Evolutionary conservation across 208 protist genomes (phyloP).

Genomic region (Strigomonas culicis): DNA sequence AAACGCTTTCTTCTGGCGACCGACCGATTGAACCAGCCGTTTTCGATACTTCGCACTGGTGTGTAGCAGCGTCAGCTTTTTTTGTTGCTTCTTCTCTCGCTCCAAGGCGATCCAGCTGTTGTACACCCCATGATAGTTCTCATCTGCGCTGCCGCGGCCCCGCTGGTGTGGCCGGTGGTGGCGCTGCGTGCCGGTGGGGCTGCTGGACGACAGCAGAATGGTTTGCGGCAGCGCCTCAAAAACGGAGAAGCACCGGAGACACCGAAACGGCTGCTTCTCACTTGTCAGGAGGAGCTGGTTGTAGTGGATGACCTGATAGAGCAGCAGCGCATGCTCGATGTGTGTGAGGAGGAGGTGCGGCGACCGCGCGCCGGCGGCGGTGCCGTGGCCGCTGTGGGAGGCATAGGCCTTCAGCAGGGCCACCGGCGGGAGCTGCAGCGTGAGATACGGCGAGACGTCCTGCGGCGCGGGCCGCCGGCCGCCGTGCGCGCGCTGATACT

Average conservation of each 20-base stretch:
- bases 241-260: not conserved
- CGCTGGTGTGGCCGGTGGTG: not conserved
- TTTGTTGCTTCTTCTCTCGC: not conserved
- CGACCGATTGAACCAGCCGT: not conserved
- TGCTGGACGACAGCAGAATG: not conserved
- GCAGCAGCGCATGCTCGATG: constrained; percentile 16
- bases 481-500: no score
- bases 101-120: not conserved
- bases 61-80: not conserved
- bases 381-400: no score
- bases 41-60: not conserved
- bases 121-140: not conserved
- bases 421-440: no score
- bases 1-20: not conserved
- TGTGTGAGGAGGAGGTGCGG: no score
- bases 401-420: no score
- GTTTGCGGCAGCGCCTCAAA: not conserved
- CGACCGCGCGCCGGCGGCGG: no score
- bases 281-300: not conserved
- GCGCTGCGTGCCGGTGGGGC: no score
- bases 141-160: no score
- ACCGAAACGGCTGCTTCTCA: not conserved
- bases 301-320: constrained; percentile 11
- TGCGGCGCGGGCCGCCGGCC: no score
- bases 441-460: no score